Evolutionary conservation across 2,329 filamentous ascomycete species (phyloP).

Genomic region (Colletotrichum sp.): DNA sequence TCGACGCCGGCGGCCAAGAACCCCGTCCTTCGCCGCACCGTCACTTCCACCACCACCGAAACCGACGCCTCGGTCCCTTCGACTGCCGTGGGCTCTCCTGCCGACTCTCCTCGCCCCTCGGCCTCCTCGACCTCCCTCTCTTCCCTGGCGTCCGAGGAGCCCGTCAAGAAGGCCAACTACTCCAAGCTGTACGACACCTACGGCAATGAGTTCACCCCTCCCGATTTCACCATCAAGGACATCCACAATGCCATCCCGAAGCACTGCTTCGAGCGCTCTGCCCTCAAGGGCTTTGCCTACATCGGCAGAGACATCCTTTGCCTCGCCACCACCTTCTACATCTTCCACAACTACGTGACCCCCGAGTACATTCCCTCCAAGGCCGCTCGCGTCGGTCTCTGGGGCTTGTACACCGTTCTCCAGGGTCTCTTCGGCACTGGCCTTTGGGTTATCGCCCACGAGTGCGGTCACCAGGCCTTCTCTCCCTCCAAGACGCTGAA

Average conservation of each 20-base stretch:
- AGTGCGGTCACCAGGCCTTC: slow-evolving; percentile 97
- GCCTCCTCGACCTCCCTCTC: slow-evolving; percentile 92
- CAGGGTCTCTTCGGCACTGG: slow-evolving; percentile 95
- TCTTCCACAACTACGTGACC: slow-evolving; percentile 90
- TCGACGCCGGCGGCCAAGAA: slow-evolving; percentile 47
- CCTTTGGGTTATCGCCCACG: slow-evolving; percentile 95
- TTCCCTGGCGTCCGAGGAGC: slow-evolving; percentile 76
- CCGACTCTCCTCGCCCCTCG: slow-evolving; percentile 64
- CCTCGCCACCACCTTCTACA: slow-evolving; percentile 78
- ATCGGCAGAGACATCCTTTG: slow-evolving; percentile 80
- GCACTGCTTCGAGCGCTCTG: slow-evolving; percentile 94
- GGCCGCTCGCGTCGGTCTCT: slow-evolving; percentile 67
- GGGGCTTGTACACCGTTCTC: slow-evolving; percentile 73
- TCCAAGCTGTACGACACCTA: slow-evolving; percentile 86
- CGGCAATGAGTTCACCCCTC: slow-evolving; percentile 92
- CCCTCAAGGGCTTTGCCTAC: slow-evolving; percentile 75
- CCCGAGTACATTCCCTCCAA: slow-evolving; percentile 80
- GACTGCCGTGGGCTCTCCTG: slow-evolving; percentile 62
- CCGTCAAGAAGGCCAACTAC: slow-evolving; percentile 50
- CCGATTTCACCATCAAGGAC: slow-evolving; percentile 97
- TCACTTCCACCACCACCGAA: slow-evolving; percentile 43
- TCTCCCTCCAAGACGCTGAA: slow-evolving; percentile 91
- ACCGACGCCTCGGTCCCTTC: slow-evolving; percentile 56
- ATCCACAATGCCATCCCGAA: slow-evolving; percentile 96
- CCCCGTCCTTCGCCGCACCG: slow-evolving; percentile 53